Evolutionary conservation across 2,329 filamentous ascomycete species (phyloP).

Genomic region (Fusarium sp.): DNA sequence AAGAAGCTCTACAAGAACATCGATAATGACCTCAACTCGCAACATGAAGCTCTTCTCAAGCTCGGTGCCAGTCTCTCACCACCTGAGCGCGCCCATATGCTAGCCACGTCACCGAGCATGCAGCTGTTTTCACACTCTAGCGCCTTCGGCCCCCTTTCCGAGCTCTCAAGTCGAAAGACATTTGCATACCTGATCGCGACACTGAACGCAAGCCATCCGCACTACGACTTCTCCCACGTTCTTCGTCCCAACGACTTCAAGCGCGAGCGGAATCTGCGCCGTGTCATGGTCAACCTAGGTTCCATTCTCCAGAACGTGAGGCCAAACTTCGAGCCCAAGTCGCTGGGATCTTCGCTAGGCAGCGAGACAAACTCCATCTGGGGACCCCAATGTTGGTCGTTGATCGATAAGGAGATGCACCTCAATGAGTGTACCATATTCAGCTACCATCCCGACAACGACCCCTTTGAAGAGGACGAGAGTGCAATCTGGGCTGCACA

Average conservation of each 20-base stretch:
- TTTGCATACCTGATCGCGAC: conserved; percentile 98
- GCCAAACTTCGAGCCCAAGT: conserved; percentile 65
- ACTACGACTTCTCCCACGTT: conserved; percentile 97
- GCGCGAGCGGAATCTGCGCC: conserved; percentile 80
- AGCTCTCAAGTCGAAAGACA: conserved; percentile 87
- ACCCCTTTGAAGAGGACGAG: conserved; percentile 91
- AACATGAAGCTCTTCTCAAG: conserved; percentile 88
- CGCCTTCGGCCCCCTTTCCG: conserved; percentile 89
- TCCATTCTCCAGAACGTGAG: conserved; percentile 88
- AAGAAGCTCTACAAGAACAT: conserved; percentile 98
- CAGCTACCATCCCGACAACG: conserved; percentile 87
- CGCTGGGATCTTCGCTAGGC: conserved; percentile 55
- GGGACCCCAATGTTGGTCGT: conserved; percentile 90
- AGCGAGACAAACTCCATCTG: conserved; percentile 71
- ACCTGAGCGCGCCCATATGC: conserved; percentile 77
- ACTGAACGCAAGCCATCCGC: conserved; percentile 86
- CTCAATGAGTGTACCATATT: conserved; percentile 90
- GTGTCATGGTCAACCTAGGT: conserved; percentile 88
- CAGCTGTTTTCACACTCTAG: conserved; percentile 79
- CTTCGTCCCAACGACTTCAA: conserved; percentile 90
- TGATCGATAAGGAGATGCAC: conserved; percentile 94
- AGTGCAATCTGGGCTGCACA: conserved; percentile 94
- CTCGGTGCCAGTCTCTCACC: conserved; percentile 89
- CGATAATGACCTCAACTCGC: conserved; percentile 87
- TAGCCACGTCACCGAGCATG: conserved; percentile 70